These are phyloP conservation scores for Rhizopogon vinicolor DNA, from an alignment of 768 basidiomycete genomes.

Conservation along the genomic window DNA sequence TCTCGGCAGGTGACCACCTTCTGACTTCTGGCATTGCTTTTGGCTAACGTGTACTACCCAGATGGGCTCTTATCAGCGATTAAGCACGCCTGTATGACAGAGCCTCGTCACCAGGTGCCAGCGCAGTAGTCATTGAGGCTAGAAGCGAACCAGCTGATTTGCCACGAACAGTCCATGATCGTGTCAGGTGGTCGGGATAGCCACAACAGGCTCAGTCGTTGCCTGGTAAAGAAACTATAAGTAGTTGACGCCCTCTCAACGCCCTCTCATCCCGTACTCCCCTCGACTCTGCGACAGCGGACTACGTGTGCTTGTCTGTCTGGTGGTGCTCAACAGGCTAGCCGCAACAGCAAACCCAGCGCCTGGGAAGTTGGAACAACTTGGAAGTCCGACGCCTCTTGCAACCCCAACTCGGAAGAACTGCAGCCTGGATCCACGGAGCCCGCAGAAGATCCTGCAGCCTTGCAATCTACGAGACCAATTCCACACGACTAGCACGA, in stretches of 20 bases:
- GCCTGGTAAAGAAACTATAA: background rate
- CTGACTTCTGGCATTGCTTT: background rate
- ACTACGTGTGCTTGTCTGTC: background rate
- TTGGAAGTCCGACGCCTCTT: too few relatives aligned
- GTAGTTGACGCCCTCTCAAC: background rate
- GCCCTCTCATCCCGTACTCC: background rate
- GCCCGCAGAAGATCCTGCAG: background rate
- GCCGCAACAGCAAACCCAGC: background rate
- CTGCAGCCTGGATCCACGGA: background rate
- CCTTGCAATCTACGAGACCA: background rate
- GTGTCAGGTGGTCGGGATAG: constrained; percentile 1
- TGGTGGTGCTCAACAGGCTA: background rate
- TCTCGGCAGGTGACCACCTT: background rate
- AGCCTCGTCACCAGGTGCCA: background rate
- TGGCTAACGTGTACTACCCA: background rate
- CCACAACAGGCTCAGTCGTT: background rate
- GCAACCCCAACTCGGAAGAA: background rate
- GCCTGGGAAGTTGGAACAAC: background rate
- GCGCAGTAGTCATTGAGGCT: background rate
- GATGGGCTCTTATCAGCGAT: background rate
- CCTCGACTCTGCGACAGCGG: background rate
- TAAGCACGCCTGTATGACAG: background rate
- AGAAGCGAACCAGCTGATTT: background rate
- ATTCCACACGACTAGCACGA: background rate
- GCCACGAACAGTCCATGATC: background rate